Base-by-base conservation (phyloP, 2,329 filamentous ascomycete species). In the Pseudogymnoascus pannorum region DNA sequence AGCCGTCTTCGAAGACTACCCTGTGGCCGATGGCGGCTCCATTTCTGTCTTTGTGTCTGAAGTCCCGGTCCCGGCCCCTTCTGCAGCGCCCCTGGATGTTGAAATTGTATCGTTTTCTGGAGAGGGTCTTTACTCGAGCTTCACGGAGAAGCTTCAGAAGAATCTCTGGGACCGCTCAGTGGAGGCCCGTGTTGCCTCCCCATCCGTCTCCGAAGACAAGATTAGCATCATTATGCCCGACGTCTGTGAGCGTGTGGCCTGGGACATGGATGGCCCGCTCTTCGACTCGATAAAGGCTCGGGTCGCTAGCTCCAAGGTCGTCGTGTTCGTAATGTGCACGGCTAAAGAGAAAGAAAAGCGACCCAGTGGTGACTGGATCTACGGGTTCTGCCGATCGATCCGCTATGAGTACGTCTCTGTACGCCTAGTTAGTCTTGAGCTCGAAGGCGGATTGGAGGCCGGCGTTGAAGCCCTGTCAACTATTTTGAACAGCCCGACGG, bases 21-120 rank as follows among this genome's bases (percentile, higher is more conserved):
- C 58, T 16, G 57, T 22, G 6, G 42, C 63, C 9, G 58, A 58
- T 9, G 36, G 48, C 26, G 42, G 42, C 14, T 35, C 57, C 16
- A 20, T 66, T 20, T 61, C 60, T 14, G 60, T 66, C 16, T 54
- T 66, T 9, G 65, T 68, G 2, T 61, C 64, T 26, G 54, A 65
- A 16, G 58, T 61, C 29, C 26, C 61, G 4, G 35, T 38, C 22
- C 26, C 31, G 31, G 14, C 22, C 16, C 26, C 26, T 29, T 29
- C 26, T 5, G 26, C 26, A 29, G 26, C 26, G 26, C 26, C 63
- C 68, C 20, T 44, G 38, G 38, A 16, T 22, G 20, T 44, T 22
- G 38, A 44, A 16, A 22, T 44, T 22, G 20, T 44, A 16, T 16
- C 38, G n/a, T 11, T 22, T 22, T 7, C 38, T 16, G 38, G 20